Conservation (phyloP, 352 stramenopile genomes). For the Globisporangium sylvaticum region DNA sequence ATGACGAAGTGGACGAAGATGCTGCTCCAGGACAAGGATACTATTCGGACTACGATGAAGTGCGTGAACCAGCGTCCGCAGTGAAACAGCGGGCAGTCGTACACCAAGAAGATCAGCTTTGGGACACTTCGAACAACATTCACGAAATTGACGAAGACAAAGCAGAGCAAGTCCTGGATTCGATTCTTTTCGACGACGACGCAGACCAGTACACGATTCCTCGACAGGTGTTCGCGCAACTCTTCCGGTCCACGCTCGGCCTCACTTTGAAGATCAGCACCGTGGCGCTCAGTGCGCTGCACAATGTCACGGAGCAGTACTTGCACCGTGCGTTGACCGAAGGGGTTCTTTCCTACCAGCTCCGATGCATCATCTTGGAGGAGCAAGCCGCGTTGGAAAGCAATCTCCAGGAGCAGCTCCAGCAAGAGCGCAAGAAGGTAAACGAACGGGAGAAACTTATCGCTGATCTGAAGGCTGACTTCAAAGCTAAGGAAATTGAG, state of each 20-base stretch:
- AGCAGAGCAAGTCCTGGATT: slow-evolving; percentile 21
- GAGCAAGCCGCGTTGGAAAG: slow-evolving; percentile 33
- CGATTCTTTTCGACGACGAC: slow-evolving; percentile 16
- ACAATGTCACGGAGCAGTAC: slow-evolving; percentile 75
- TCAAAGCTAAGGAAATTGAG: slow-evolving; percentile 64
- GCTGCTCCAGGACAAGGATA: slow-evolving; percentile 60
- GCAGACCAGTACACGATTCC: slow-evolving; percentile 65
- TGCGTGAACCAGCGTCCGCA: slow-evolving; percentile 24
- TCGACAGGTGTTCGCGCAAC: slow-evolving; percentile 45
- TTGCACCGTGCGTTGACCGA: slow-evolving; percentile 52
- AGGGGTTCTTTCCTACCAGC: slow-evolving; percentile 52
- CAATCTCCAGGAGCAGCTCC: slow-evolving; percentile 40
- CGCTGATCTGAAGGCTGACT: slow-evolving; percentile 46
- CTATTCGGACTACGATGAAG: slow-evolving; percentile 64
- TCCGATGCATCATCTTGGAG: slow-evolving; percentile 33
- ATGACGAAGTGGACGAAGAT: slow-evolving; percentile 33
- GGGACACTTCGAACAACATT: slow-evolving; percentile 34
- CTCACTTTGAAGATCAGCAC: slow-evolving; percentile 50
- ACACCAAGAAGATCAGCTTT: slow-evolving; percentile 43
- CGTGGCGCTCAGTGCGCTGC: slow-evolving; percentile 68
- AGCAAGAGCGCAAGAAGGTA: slow-evolving; percentile 58
- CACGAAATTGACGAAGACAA: slow-evolving; percentile 25
- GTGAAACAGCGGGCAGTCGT: slow-evolving; percentile 16
- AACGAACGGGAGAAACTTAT: slow-evolving; percentile 46
- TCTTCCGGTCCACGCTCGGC: slow-evolving; percentile 40